phyloP scores from a whole-genome alignment of 345 rosid species.

The Lepidium aucheri region DNA sequence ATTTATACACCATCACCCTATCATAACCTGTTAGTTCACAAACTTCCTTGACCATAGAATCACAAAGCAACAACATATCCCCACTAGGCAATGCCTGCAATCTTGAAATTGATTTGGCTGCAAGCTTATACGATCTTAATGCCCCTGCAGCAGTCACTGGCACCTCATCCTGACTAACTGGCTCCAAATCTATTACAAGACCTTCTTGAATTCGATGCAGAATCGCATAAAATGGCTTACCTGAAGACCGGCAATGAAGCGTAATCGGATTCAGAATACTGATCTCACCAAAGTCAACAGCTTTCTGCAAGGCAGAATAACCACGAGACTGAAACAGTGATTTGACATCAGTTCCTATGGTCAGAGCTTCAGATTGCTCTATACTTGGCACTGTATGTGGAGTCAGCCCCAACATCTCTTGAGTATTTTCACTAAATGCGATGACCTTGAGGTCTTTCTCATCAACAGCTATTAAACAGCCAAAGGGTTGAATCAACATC shows the following conservation, averaged over 20 bases:
- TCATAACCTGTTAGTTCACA: slow-evolving; percentile 72
- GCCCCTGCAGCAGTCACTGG: slow-evolving; percentile 85
- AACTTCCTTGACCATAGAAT: slow-evolving; percentile 68
- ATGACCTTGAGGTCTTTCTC: slow-evolving; percentile 48
- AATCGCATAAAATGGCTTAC: slow-evolving; percentile 76
- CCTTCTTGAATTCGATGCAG: slow-evolving; percentile 72
- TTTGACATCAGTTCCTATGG: slow-evolving; percentile 53
- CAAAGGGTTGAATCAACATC: slow-evolving; percentile 61
- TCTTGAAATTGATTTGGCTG: slow-evolving; percentile 73
- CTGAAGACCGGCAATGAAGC: slow-evolving; percentile 53
- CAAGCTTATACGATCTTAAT: slow-evolving; percentile 69
- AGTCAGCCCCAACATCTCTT: slow-evolving; percentile 63
- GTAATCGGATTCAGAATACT: slow-evolving; percentile 63
- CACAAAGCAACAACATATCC: slow-evolving; percentile 46
- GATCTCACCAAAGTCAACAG: slow-evolving; percentile 55
- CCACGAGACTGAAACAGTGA: slow-evolving; percentile 56
- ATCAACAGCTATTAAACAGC: slow-evolving; percentile 70
- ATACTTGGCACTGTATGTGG: slow-evolving; percentile 71
- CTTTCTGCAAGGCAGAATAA: slow-evolving; percentile 62
- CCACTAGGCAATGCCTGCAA: slow-evolving; percentile 72
- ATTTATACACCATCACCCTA: slow-evolving; percentile 79
- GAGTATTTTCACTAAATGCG: slow-evolving; percentile 70
- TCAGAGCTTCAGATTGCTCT: slow-evolving; percentile 56
- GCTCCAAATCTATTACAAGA: slow-evolving; percentile 74
- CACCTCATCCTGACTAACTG: slow-evolving; percentile 68